Evolutionary conservation across 257 asterid genomes (phyloP).

Genomic region (Solanum acaule): DNA sequence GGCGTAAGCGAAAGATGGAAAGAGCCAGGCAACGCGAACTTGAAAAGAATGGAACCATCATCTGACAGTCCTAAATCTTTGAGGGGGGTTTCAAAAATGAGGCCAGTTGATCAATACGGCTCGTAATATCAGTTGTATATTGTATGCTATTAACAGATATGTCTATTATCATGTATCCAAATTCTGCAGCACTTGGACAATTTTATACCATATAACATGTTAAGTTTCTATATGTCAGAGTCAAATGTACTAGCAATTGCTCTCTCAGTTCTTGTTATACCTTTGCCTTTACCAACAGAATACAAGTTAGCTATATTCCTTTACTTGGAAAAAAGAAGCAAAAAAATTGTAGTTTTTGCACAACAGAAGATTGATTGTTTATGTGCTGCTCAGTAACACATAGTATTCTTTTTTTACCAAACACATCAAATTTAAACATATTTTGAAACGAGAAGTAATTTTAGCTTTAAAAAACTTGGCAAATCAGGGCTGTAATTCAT

Average conservation of each 20-base stretch:
- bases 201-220: not conserved
- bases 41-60: constrained; percentile 36
- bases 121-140: not conserved
- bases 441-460: too few species aligned
- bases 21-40: constrained; percentile 68
- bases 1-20: constrained; percentile 93
- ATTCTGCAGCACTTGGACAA: not conserved
- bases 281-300: not conserved
- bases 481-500: not conserved
- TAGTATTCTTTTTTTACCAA: not conserved
- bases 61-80: not conserved
- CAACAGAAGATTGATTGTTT: not conserved
- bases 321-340: not conserved
- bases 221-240: not conserved
- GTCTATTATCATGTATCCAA: not conserved
- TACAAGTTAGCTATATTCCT: not conserved
- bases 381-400: not conserved
- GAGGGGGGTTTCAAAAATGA: not conserved
- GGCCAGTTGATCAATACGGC: not conserved
- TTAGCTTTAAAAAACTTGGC: not conserved
- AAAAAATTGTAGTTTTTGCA: not conserved
- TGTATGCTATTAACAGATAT: not conserved
- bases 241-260: not conserved
- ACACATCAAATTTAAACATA: not conserved
- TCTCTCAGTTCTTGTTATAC: not conserved